phyloP scores from a whole-genome alignment of 495 filamentous ascomycete genomes.

The Annulohypoxylon nitens region DNA sequence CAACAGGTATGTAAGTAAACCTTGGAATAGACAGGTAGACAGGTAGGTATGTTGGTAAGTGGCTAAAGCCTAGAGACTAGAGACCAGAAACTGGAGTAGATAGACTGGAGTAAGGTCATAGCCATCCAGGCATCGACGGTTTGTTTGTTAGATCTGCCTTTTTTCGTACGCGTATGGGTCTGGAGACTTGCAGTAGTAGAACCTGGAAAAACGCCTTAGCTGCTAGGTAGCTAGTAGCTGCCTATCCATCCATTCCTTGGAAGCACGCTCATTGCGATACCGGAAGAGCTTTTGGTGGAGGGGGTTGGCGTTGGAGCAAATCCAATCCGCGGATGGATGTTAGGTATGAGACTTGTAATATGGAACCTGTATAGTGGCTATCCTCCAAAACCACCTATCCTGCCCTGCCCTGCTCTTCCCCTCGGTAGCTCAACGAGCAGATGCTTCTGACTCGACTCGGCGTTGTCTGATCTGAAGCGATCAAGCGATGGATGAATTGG shows the following conservation, averaged over 20 bases:
- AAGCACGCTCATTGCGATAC: constrained; percentile 21
- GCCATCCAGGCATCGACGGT: constrained; percentile 24
- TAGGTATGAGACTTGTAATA: constrained; percentile 13
- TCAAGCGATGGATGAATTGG: background rate
- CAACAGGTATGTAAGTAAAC: background rate
- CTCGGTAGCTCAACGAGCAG: constrained; percentile 31
- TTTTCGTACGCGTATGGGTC: background rate
- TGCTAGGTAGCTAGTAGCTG: background rate
- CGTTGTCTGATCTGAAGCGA: constrained; percentile 1
- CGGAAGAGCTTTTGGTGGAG: constrained; percentile 23
- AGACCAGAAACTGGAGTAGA: background rate
- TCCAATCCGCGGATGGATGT: no score
- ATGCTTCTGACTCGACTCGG: constrained; percentile 1
- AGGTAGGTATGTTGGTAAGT: background rate
- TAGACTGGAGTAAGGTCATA: background rate
- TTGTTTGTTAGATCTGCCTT: constrained; percentile 19
- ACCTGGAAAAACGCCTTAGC: background rate
- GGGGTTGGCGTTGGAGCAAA: background rate
- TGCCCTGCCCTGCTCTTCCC: background rate
- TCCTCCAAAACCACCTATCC: no score
- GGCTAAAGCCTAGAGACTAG: no score
- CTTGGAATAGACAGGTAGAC: background rate
- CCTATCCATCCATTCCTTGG: constrained; percentile 4
- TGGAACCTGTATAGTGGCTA: background rate
- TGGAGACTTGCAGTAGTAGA: background rate